phyloP scores from a whole-genome alignment of 169 alveolate species.

The Plasmodium coatneyi region DNA sequence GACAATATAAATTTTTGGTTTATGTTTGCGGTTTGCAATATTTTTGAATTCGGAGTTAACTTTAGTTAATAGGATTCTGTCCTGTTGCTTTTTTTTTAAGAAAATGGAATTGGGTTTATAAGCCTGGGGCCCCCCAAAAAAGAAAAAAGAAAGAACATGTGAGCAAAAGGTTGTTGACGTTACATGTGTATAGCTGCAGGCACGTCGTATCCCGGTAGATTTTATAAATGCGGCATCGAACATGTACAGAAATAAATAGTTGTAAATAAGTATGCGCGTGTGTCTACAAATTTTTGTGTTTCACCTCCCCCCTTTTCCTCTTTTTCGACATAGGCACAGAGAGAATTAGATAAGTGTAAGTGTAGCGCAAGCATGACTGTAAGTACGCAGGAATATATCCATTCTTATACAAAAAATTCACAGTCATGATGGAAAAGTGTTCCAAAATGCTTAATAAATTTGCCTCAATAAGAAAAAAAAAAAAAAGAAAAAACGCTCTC shows the following conservation, averaged over 20 bases:
- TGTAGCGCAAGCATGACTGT: neutral
- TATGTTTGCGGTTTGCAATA: too few relatives aligned
- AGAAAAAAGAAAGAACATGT: too few relatives aligned
- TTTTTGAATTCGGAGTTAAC: too few relatives aligned
- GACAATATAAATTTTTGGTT: too few relatives aligned
- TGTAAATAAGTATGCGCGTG: neutral
- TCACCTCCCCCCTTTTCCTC: neutral
- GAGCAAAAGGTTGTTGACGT: neutral
- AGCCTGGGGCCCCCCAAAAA: neutral
- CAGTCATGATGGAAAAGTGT: neutral
- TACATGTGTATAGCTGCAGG: neutral
- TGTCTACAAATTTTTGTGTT: neutral
- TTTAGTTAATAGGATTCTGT: too few relatives aligned
- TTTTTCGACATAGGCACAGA: neutral
- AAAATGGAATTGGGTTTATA: neutral
- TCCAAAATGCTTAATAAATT: too few relatives aligned
- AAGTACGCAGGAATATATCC: neutral
- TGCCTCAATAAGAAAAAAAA: neutral
- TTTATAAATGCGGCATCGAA: neutral
- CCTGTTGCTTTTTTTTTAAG: neutral
- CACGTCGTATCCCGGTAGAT: neutral
- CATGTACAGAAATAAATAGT: neutral
- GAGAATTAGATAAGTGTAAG: neutral
- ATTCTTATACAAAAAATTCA: neutral
- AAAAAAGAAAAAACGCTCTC: neutral